Base-by-base conservation (phyloP, 306 rosid species). In the Senna tora region DNA sequence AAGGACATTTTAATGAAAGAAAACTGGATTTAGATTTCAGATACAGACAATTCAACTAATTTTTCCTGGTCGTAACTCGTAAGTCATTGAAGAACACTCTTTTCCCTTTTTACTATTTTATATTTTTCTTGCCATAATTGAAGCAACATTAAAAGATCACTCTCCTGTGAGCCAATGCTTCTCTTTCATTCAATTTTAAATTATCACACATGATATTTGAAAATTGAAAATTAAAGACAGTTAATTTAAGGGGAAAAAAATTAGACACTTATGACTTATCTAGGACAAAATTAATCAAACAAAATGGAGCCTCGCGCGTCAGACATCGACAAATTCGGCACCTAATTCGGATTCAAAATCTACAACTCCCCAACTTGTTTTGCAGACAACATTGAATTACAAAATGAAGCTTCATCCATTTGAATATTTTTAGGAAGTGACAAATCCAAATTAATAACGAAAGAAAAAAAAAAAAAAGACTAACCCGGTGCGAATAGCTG, bases 401-500 rank as follows among this genome's bases (percentile, higher is more conserved):
- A 63, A 14, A 6, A 6, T 33, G 54, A 55, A 52, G 2, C 36
- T 9, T 42, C 75, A 30, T 19, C 20, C 36, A 12, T 9, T 39
- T 6, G 33, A 47, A 57, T 42, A 19, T 21, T n/a, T 4, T 8
- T 57, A 77, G 38, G 52, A 2, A 25, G 13, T 14, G 39, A 54
- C 9, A 8, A 53, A 13, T 30, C 13, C 13, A 25, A 55, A 61
- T 56, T 39, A 12, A 39, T 17, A 38, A 57, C 32, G 54, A 56
- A 36, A 66, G 11, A 17, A 36, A 19, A 42, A 32, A 1, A 47
- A 47, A 17, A 67, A 49, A 3, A 5, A 1, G 59, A 79, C 89
- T 25, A 51, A 87, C 87, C 87, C 77, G 78, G 22, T 36, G 55
- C 0, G 81, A 80, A 76, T 76, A 58, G 61, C 82, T 66, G 59